phyloP scores from a whole-genome alignment of 1,284 basidiomycete genomes.

The Apiotrichum akiyoshidainum region DNA sequence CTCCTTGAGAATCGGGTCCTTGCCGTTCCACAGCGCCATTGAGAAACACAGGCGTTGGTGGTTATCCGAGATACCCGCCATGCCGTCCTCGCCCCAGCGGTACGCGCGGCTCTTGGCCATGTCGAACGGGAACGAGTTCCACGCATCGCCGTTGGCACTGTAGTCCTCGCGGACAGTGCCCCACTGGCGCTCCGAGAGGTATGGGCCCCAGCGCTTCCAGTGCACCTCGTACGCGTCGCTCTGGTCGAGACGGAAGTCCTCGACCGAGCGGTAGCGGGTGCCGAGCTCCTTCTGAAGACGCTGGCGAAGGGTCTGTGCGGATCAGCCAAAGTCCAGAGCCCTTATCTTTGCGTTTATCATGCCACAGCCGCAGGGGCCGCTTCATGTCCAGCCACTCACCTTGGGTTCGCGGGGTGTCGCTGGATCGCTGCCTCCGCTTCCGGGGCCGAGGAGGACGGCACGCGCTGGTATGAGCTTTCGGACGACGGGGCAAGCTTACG shows the following conservation, averaged over 20 bases:
- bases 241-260: slow-evolving; percentile 59
- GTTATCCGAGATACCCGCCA: slow-evolving; percentile 94
- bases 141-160: slow-evolving; percentile 91
- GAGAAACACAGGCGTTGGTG: slow-evolving; percentile 88
- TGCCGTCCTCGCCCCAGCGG: slow-evolving; percentile 97
- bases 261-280: slow-evolving; percentile 47
- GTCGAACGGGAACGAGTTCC: slow-evolving; percentile 96
- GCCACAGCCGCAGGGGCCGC: neutral
- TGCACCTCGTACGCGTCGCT: slow-evolving; percentile 66
- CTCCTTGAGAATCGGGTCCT: slow-evolving; percentile 94
- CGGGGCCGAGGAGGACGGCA: neutral
- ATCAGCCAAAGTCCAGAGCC: neutral
- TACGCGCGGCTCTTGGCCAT: slow-evolving; percentile 91
- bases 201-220: slow-evolving; percentile 99
- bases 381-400: slow-evolving; percentile 3
- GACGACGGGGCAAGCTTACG: neutral
- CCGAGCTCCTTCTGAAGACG: slow-evolving; percentile 41
- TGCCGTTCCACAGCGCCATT: slow-evolving; percentile 89
- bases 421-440: slow-evolving; percentile 30
- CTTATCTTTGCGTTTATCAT: too few species aligned
- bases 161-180: slow-evolving; percentile 98
- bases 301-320: slow-evolving; percentile 41
- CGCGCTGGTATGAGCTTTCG: neutral
- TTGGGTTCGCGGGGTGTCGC: slow-evolving; percentile 35
- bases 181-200: slow-evolving; percentile 96